Evolutionary conservation across 345 rosid genomes (phyloP), one percentile per base, ranked within the genome.

Genomic region (Eucalyptus sideroxylon): DNA sequence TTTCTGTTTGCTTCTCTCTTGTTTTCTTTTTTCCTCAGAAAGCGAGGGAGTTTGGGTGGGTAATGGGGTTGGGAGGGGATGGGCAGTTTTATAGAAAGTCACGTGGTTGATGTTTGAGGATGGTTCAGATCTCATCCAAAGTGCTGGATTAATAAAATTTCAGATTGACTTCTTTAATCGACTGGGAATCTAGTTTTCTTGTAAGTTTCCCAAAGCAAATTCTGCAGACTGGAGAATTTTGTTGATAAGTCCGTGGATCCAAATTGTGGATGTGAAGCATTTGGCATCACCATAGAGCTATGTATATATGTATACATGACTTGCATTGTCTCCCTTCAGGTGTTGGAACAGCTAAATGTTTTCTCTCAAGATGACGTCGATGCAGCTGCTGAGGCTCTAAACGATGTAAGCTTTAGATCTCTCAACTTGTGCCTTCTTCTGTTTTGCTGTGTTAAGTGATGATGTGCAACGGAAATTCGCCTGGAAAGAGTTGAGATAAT

Each of bases 361-460:
- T 98, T 98, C 89, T 94, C 99, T 53, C 92, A 93, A 88, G 95
- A 94, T 86, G 98, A 98, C 80, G 86, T 96, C 11, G 92, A 87
- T 72, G 88, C 96, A 55, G 99, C 99, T 88, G 94, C 99, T 23
- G 98, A 96, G 86, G 99, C 99, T 87, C 92, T 98, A 27, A 91
- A 96, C 89, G 99, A 97, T 91, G 99, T 98, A 95, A 93, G 97
- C 87, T 56, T 50, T 49, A 31, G 60, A 60, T 16, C 50, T 45
- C 11, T 34, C 23, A 3, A 11, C 82, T 34, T 30, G 37, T 53
- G 81, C 19, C 86, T 87, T n/a, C 72, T 53, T 44, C 10, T 55
- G 13, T 69, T 87, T 86, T 45, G 59, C 17, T 37, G 42, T 31
- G 65, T 50, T 15, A 19, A 31, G 42, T 34, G 42, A 67, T 17